Base-by-base conservation (phyloP, 495 filamentous ascomycete species). In the Hypoxylon crocopeplum region DNA sequence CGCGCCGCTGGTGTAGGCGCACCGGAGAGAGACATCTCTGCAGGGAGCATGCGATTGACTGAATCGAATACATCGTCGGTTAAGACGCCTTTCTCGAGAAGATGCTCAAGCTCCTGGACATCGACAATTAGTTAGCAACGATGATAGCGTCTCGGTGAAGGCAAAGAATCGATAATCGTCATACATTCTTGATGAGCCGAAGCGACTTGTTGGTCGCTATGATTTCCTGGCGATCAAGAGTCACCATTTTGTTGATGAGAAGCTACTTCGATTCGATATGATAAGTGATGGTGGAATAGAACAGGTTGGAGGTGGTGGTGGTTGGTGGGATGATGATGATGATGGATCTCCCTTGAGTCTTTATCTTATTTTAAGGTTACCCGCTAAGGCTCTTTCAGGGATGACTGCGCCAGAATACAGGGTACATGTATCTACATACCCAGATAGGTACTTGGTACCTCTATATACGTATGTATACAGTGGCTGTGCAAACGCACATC, bases 41-140 rank as follows among this genome's bases (percentile, higher is more conserved):
- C 68, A 16, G 91, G 93, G 11, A 98, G 84, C 64, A 90, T 83
- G 53, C 78, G 70, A 52, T 89, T 78, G 69, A 97, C 89, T 12
- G 80, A 78, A 46, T 86, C 82, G 60, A 90, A 89, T 66, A 86
- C 84, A 39, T 84, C 73, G 55, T 86, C 82, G 51, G 81, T 84
- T 67, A 98, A 87, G 56, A 91, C 78, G 41, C 84, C 82, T 52
- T 87, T 80, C 67, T 97, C 92, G 56, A 87, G 82, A 48, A 98
- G 89, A 59, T 87, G 88, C 68, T 97, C 93, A 48, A 98, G 91
- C 74, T 98, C 94, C 93, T 97, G 53, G 37, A 48, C 46, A 44
- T 41, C 29, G 37, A 8, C 34, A 36, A 15, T 59, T 30, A 48
- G 58, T 16, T 33, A 46, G 6, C 7, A 29, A 29, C 25, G 25